Percentiles rank a stretch among this genome's conserved stretches.
phyloP scores from a whole-genome alignment of 371 early-diverging fungal species.

The Rhizopus arrhizus region DNA sequence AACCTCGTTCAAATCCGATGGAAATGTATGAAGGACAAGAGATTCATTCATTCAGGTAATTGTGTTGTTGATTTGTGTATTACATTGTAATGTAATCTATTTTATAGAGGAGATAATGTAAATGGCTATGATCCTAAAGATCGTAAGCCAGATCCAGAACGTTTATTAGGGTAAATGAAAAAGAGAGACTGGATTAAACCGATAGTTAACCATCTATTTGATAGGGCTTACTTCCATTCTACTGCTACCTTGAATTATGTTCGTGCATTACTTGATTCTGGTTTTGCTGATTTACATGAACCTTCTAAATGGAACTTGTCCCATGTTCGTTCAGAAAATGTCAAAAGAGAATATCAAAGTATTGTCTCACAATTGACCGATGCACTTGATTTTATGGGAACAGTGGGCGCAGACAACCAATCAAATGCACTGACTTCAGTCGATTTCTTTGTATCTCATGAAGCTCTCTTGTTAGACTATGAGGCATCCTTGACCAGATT shows the following conservation, averaged over 20 bases:
- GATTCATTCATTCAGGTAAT: slow-evolving; percentile 71
- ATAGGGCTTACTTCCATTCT: slow-evolving; percentile 93
- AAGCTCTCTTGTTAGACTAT: slow-evolving; percentile 91
- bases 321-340: slow-evolving; percentile 81
- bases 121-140: slow-evolving; percentile 89
- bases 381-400: slow-evolving; percentile 90
- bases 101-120: slow-evolving; percentile 87
- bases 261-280: slow-evolving; percentile 77
- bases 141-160: slow-evolving; percentile 91
- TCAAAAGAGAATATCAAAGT: slow-evolving; percentile 84
- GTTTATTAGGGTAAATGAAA: slow-evolving; percentile 72
- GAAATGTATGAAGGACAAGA: slow-evolving; percentile 86
- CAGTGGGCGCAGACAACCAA: slow-evolving; percentile 78
- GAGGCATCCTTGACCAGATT: slow-evolving; percentile 83
- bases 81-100: not conserved
- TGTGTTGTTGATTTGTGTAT: no score
- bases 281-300: slow-evolving; percentile 89
- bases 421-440: slow-evolving; percentile 60
- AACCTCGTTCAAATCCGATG: slow-evolving; percentile 91
- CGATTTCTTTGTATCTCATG: slow-evolving; percentile 94
- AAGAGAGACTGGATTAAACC: not conserved
- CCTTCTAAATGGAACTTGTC: slow-evolving; percentile 89
- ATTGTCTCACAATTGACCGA: slow-evolving; percentile 87
- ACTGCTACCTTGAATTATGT: slow-evolving; percentile 97
- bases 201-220: not conserved